Conservation (phyloP, 345 rosid species). For the Melaleuca quinquenervia region DNA sequence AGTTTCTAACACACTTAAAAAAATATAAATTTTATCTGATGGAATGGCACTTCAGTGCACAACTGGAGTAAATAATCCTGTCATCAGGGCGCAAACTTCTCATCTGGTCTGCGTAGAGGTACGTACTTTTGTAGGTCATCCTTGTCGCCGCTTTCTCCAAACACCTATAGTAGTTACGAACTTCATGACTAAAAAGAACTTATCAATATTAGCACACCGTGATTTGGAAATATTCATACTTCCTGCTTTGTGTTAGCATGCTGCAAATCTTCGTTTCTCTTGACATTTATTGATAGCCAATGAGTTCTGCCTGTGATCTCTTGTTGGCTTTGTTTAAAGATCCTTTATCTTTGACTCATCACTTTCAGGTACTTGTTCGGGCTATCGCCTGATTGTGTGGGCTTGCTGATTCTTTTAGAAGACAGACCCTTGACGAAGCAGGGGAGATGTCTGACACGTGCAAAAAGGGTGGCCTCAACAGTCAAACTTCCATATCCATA, state of each 20-base stretch:
- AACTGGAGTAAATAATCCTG: not conserved
- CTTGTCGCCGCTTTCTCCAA: not conserved
- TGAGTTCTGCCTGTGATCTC: not conserved
- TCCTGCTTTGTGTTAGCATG: not conserved
- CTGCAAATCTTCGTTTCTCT: not conserved
- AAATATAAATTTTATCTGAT: not conserved
- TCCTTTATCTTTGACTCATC: not conserved
- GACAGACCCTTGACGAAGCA: conserved; percentile 52
- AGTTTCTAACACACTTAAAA: not conserved
- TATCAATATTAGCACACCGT: not conserved
- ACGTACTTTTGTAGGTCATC: not conserved
- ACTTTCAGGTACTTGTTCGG: conserved; percentile 55
- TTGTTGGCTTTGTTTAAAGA: not conserved
- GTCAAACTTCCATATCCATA: not conserved
- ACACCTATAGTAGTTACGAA: not conserved
- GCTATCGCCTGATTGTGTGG: conserved; percentile 48
- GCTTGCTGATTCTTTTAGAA: conserved; percentile 82
- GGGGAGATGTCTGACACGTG: conserved; percentile 57
- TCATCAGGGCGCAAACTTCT: not conserved
- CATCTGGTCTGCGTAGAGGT: not conserved
- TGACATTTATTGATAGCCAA: not conserved
- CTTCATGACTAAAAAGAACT: not conserved
- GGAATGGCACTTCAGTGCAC: not conserved
- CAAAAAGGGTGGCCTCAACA: not conserved
- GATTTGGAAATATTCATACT: not conserved